phyloP scores from a whole-genome alignment of 2,329 filamentous ascomycete genomes.

The Hymenoscyphus scutula region DNA sequence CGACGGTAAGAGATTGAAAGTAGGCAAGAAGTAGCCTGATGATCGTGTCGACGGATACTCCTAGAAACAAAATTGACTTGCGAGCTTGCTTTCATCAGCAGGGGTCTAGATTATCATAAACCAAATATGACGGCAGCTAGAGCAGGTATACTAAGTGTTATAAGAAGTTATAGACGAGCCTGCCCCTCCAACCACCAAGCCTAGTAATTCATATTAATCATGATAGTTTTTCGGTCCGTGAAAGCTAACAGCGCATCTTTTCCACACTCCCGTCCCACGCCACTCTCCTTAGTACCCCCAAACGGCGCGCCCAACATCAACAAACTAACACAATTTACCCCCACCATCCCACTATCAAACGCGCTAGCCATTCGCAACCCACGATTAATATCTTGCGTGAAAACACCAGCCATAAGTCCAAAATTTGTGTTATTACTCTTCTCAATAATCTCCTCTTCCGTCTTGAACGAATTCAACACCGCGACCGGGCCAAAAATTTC shows the following conservation, averaged over 20 bases:
- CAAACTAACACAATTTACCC: slow-evolving; percentile 44
- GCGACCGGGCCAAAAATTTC: slow-evolving; percentile 54
- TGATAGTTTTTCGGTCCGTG: slow-evolving; percentile 26
- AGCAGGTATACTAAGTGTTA: too few relatives aligned
- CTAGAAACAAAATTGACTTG: too few relatives aligned
- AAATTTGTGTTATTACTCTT: slow-evolving; percentile 57
- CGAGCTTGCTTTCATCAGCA: too few relatives aligned
- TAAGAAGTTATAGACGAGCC: too few relatives aligned
- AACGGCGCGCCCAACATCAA: slow-evolving; percentile 25
- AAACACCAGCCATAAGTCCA: slow-evolving; percentile 53
- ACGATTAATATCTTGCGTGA: slow-evolving; percentile 48
- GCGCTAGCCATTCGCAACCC: slow-evolving; percentile 41
- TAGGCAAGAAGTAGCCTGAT: too few relatives aligned
- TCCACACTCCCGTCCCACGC: slow-evolving; percentile 38
- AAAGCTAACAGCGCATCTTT: slow-evolving; percentile 21
- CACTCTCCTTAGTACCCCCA: slow-evolving; percentile 30
- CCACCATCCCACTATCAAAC: slow-evolving; percentile 54
- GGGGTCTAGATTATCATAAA: too few relatives aligned
- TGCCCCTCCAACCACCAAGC: too few relatives aligned
- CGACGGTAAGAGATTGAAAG: too few relatives aligned
- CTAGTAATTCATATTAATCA: slow-evolving; percentile 28
- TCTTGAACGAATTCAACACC: slow-evolving; percentile 55
- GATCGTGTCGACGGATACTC: too few relatives aligned
- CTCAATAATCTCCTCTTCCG: slow-evolving; percentile 52
- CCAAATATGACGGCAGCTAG: too few relatives aligned